Evolutionary conservation across 352 stramenopile species (phyloP), one percentile per base, ranked within the genome.

Genomic region (Globisporangium acanthophoron): DNA sequence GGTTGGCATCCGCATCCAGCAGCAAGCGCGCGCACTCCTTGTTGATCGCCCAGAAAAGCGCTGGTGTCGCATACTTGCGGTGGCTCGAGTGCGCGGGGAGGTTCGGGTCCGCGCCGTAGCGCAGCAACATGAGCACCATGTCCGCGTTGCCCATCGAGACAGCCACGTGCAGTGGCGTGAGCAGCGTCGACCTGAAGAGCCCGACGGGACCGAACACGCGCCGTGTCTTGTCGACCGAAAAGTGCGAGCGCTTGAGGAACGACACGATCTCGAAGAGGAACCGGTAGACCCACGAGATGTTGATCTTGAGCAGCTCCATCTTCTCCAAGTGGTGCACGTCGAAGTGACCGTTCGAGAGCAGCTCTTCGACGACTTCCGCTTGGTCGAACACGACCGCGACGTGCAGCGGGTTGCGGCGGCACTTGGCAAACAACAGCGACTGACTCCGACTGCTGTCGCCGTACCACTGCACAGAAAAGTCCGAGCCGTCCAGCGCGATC

Each of bases 381-480:
- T 88, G 79, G 55, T 88, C 80, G 54, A 88, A 92, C 20, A 84
- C 71, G 11, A 92, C 67, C 0, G 84, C 84, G 5, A 89, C 78
- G 21, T 94, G 84, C 37, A 94, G 69, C 2, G 84, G 84, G 40
- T 94, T 94, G 11, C 76, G 79, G 29, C 82, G 79, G 39, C 70
- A 80, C 39, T 54, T 66, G 15, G 69, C 63, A 41, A 85, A 73
- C 35, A 84, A 39, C 5, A 79, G 43, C 2, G 69, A 47, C 31
- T 54, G 47, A 0, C 64, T 56, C 3, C 62, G 46, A 5, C 47
- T 55, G 12, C 53, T 56, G 20, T 56, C 54, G 51, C 75, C 61
- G 35, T 89, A 92, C 83, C 83, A 92, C 46, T 83, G 74, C 12
- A 63, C 59, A 2, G 79, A 70, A 64, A 92, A 92, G 29, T 86